Base-by-base conservation (phyloP, 1,284 basidiomycete genomes). In the Hymenochaete sp. region DNA sequence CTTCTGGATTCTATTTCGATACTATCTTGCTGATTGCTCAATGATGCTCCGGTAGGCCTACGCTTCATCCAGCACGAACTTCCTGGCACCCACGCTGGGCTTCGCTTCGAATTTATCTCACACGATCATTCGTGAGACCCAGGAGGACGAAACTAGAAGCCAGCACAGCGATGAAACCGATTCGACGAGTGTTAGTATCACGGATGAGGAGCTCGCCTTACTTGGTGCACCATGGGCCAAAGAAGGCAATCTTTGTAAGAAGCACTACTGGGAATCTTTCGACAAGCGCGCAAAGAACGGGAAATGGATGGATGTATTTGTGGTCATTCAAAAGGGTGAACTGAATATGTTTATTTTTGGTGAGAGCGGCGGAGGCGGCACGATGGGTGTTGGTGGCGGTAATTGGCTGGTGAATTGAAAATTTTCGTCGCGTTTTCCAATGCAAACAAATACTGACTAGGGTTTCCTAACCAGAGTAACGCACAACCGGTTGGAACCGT, bases 201-300 rank as follows among this genome's bases (percentile, higher is more conserved):
- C 82, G 3, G 93, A 98, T 59, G 93, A 97, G 59, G 92, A 97
- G 64, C 72, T 98, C 9, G 93, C 95, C 1, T 69, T 98, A 27
- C 76, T 96, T 9, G 95, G 95, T 19, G 82, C 95, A 2, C 95
- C 95, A 0, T 98, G 95, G 95, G 95, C 95, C 0, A 98, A 98
- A 63, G 95, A 98, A 63, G 95, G 95, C 11, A 85, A 93, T 69
- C 75, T 98, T 3, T 85, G 82, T 53, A 81, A 93, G 27, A 98
- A 97, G 61, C 85, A 93, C 53, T 96, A 95, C 61, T 93, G 87
- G 81, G 93, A 97, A 58, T 73, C 76, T 3, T 70, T 76, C 0
- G 82, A 82, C 8, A 93, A 88, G 61, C 71, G 90, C 21, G 81
- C 88, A 13, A 89, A 77, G 65, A 82, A 87, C 58, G 92, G 91